Conservation (phyloP, 116 monocot genomes). For the Posidonia oceanica region DNA sequence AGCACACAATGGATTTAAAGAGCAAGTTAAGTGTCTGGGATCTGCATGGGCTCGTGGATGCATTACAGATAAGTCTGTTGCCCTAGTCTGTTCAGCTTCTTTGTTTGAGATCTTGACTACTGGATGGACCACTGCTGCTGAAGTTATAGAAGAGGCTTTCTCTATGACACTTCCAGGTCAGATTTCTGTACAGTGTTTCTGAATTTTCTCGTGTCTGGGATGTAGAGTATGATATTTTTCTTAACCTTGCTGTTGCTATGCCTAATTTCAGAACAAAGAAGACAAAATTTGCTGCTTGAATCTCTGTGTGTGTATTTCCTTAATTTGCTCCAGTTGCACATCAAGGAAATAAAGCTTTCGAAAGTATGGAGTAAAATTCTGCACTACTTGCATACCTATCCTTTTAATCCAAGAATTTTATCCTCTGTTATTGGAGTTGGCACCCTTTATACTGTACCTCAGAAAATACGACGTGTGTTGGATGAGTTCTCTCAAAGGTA, state of each 20-base stretch:
- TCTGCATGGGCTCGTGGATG: constrained; percentile 55
- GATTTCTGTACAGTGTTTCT: neutral
- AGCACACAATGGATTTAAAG: constrained; percentile 86
- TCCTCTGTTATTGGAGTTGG: constrained; percentile 42
- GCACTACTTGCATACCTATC: constrained; percentile 64
- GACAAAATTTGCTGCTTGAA: constrained; percentile 56
- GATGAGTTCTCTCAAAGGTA: constrained; percentile 69
- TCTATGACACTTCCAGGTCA: constrained; percentile 75
- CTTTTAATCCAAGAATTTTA: constrained; percentile 56
- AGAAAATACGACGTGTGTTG: constrained; percentile 51
- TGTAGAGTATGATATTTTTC: neutral
- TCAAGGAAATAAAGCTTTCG: constrained; percentile 41
- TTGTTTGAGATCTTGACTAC: constrained; percentile 69
- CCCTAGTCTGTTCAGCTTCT: constrained; percentile 63
- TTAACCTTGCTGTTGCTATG: neutral
- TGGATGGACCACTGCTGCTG: constrained; percentile 39
- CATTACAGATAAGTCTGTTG: constrained; percentile 56
- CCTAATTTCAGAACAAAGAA: constrained; percentile 44
- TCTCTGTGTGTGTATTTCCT: constrained; percentile 49
- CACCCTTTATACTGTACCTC: constrained; percentile 38
- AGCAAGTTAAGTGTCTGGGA: constrained; percentile 44
- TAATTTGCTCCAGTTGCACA: constrained; percentile 39
- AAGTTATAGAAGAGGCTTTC: constrained; percentile 68
- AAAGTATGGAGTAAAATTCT: constrained; percentile 42
- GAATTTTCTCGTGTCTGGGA: neutral